Base-by-base conservation (phyloP, 2,329 filamentous ascomycete species). In the Ophiostoma tasmaniense region DNA sequence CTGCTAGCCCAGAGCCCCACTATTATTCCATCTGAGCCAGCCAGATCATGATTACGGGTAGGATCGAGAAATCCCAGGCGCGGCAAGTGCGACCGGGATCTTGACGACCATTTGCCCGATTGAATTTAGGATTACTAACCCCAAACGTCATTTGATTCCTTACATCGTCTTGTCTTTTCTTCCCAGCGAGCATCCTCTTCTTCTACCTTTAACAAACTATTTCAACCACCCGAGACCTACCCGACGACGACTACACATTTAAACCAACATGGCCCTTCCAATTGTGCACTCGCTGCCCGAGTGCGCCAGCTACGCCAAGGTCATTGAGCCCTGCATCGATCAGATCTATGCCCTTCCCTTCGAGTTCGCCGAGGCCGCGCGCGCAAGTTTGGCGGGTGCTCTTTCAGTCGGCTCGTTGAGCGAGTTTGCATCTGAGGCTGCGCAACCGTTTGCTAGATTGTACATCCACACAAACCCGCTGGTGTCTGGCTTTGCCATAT, bases 381-480 rank as follows among this genome's bases (percentile, higher is more conserved):
- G 11, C 6, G 37, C 37, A 5, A 42, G 64, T 14, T 5, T 39
- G 22, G 11, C 64, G n/a, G 28, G 30, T 42, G 64, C 37, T 11
- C 17, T 65, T 13, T 28, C 64, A 11, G 64, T 33, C 30, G 14
- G 11, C 30, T 64, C 61, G 5, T 11, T 64, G 61, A 22, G 20
- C 61, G 61, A 22, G 61, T 13, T 39, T 45, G 37, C 22, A 39
- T 45, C 35, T 14, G 72, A 83, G 83, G 30, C 59, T 25, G 17
- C 72, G 87, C 86, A 76, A 79, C 84, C 42, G 22, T 65, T 83
- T 37, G 68, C 37, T 1, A 55, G 28, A 55, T 80, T 97, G 69
- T 99, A 98, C 75, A 77, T 90, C 68, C 83, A 87, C 65, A 98
- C 94, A 22, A 98, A 99, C 76, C 95, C 95, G 0, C 81, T 97